Evolutionary conservation across 805 yeast species (phyloP), one percentile per base, ranked within the genome.

Genomic region (Wickerhamiella slavikovae): DNA sequence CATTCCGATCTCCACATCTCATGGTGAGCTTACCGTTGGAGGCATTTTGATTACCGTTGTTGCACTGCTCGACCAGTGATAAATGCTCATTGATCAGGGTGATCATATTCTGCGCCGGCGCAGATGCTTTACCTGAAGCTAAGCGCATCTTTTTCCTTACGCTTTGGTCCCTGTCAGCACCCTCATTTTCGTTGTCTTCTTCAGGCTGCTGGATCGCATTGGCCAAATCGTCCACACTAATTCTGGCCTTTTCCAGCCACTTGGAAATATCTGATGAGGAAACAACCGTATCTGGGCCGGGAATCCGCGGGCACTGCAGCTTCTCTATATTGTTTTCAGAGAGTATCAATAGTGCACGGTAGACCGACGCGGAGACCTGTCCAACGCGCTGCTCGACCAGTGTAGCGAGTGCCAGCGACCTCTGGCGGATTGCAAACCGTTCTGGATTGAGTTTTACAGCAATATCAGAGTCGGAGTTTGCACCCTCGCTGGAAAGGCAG

Each of bases 381-480:
- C 96, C 96, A 19, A 82, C 51, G 31, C 79, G 61, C 27, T 74
- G 71, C 18, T 61, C 57, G 10, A 73, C 75, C 29, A 75, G 60
- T 20, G 66, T 65, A 1, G 58, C 66, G 11, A 89, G 57, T 39
- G 75, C 75, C 26, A 55, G 48, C 8, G 75, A 62, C 38, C 95
- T 63, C 42, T 71, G 59, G 20, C 64, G 52, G 43, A 79, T 73
- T 29, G 76, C 59, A 40, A 65, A 82, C 39, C 89, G 58, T 19
- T 66, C 63, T 29, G 76, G 56, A 42, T 70, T 73, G 43, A 80
- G 57, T 5, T 16, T 20, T n/a, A 17, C 14, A 6, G 5, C 13
- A 11, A 14, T 11, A 14, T 25, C 13, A 5, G 20, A 19, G 13
- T 11, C 20, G 12, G 27, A 19, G 8, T 13, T 13, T 9, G n/a